Evolutionary conservation across 2,329 filamentous ascomycete species (phyloP).

Genomic region (Neodidymelliopsis sp.): DNA sequence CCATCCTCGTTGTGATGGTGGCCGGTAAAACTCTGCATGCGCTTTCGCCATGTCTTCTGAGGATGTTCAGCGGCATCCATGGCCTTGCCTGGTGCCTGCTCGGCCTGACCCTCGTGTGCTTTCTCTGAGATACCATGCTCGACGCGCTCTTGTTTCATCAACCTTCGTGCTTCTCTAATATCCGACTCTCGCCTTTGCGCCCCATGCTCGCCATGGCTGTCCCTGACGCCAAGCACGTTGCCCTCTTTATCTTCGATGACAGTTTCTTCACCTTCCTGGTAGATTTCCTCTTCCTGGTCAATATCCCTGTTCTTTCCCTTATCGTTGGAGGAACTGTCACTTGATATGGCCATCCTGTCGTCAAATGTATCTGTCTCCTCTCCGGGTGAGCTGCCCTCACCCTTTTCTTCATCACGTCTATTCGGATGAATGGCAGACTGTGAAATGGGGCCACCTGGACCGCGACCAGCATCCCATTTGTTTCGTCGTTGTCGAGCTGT

Average conservation of each 20-base stretch:
- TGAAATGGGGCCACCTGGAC: constrained; percentile 83
- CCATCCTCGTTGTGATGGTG: constrained; percentile 53
- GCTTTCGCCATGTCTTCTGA: constrained; percentile 52
- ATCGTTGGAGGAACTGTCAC: constrained; percentile 42
- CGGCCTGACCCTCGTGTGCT: constrained; percentile 56
- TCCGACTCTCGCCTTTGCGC: constrained; percentile 70
- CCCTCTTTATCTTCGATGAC: constrained; percentile 87
- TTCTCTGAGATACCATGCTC: constrained; percentile 55
- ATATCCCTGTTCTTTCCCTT: constrained; percentile 43
- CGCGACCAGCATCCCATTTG: constrained; percentile 71
- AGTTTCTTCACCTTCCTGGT: constrained; percentile 79
- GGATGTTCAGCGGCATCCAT: constrained; percentile 47
- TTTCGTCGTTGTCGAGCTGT: constrained; percentile 67
- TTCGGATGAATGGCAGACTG: constrained; percentile 87
- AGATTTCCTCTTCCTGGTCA: constrained; percentile 67
- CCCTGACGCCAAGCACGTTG: constrained; percentile 77
- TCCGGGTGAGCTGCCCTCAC: constrained; percentile 47
- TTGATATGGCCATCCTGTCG: constrained; percentile 52
- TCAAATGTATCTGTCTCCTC: constrained; percentile 55
- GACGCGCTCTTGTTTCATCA: constrained; percentile 62
- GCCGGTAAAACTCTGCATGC: constrained; percentile 57
- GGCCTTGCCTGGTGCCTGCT: constrained; percentile 47
- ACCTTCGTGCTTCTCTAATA: constrained; percentile 57
- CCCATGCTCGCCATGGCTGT: constrained; percentile 54
- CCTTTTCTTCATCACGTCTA: constrained; percentile 41